phyloP scores from a whole-genome alignment of 2,329 filamentous ascomycete species.

The Claviceps fusiformis region DNA sequence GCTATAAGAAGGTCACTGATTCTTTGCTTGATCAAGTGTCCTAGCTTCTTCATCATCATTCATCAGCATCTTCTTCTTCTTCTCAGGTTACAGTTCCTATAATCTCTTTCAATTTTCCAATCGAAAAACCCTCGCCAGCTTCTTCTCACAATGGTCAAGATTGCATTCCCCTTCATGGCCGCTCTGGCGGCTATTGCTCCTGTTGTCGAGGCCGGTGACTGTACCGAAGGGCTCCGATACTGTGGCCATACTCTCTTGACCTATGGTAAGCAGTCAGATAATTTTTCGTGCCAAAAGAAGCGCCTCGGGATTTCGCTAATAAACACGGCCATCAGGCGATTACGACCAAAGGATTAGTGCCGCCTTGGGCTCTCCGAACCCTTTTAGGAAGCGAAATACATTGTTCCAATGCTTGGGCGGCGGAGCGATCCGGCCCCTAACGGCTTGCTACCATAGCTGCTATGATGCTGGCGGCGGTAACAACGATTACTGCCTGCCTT shows the following conservation, averaged over 20 bases:
- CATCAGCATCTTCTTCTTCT: too few relatives aligned
- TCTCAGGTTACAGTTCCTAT: too few relatives aligned
- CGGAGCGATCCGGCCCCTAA: neutral
- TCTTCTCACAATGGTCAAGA: neutral
- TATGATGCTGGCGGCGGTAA: neutral
- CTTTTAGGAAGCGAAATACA: too few relatives aligned
- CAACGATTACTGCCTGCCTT: neutral
- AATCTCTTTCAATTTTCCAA: neutral
- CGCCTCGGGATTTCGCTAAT: too few relatives aligned
- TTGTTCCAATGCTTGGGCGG: neutral
- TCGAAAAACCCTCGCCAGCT: too few relatives aligned
- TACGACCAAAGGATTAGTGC: too few relatives aligned
- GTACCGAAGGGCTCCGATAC: neutral
- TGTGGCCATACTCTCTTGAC: neutral
- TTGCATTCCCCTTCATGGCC: neutral
- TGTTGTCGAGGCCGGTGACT: neutral
- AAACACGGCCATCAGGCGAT: neutral
- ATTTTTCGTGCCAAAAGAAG: too few relatives aligned
- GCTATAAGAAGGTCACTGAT: too few relatives aligned
- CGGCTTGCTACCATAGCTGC: neutral
- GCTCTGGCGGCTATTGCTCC: neutral
- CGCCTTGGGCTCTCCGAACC: too few relatives aligned
- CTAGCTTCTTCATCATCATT: too few relatives aligned
- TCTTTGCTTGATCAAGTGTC: too few relatives aligned
- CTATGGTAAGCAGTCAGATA: neutral